These are phyloP conservation scores for Trifolium fragiferum DNA, from an alignment of 306 rosid species.

Conservation along the genomic window DNA sequence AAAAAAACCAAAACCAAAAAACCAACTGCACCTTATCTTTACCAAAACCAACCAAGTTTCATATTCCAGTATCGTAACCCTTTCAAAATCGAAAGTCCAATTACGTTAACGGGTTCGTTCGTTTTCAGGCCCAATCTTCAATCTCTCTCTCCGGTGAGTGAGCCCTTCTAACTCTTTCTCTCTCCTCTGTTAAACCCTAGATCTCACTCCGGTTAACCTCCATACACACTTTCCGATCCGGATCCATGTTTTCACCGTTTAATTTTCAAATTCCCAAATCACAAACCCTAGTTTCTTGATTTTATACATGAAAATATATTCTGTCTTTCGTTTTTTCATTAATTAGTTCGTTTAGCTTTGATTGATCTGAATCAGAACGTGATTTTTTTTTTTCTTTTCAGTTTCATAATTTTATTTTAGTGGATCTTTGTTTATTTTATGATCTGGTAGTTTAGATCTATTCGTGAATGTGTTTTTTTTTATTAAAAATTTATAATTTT, in stretches of 20 bases:
- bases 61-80: constrained; percentile 14
- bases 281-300: constrained; percentile 27
- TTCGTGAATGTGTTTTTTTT: background rate
- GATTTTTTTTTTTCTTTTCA: background rate
- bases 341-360: background rate
- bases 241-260: constrained; percentile 24
- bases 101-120: constrained; percentile 75
- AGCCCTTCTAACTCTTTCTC: constrained; percentile 32
- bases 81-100: constrained; percentile 69
- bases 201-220: constrained; percentile 57
- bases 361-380: background rate
- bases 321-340: background rate
- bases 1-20: constrained; percentile 35
- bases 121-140: constrained; percentile 77
- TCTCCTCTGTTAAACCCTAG: constrained; percentile 70
- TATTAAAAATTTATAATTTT: background rate
- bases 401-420: background rate
- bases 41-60: constrained; percentile 21
- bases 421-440: constrained; percentile 8
- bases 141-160: constrained; percentile 41
- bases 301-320: background rate
- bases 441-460: constrained; percentile 25
- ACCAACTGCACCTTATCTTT: constrained; percentile 45
- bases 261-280: constrained; percentile 43
- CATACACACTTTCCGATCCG: constrained; percentile 55